Evolutionary conservation across 306 rosid species (phyloP).

Genomic region (Acacia melanoxylon): DNA sequence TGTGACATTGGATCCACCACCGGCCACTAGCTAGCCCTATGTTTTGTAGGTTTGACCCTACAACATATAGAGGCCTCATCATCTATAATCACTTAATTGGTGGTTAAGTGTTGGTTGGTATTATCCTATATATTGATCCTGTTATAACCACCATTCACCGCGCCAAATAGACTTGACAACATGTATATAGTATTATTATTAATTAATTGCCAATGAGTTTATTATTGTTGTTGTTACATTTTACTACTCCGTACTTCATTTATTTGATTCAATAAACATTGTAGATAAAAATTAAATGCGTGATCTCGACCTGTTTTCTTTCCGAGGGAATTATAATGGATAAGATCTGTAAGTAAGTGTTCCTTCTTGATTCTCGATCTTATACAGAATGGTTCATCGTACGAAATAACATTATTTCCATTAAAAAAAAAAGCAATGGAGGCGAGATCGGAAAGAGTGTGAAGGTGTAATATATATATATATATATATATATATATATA

Average conservation of each 20-base stretch:
- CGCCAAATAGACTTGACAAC: not conserved
- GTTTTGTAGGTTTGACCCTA: constrained; percentile 10
- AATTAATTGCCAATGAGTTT: no score
- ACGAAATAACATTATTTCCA: not conserved
- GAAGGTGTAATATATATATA: not conserved
- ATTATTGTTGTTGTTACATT: not conserved
- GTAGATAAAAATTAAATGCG: not conserved
- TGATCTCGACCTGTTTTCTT: not conserved
- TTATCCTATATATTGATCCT: not conserved
- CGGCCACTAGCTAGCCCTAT: no score
- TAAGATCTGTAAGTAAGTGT: no score
- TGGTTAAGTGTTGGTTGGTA: not conserved
- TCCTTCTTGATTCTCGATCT: not conserved
- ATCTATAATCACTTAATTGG: not conserved
- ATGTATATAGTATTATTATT: no score
- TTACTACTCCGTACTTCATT: not conserved
- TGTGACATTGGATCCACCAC: constrained; percentile 37
- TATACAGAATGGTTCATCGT: not conserved
- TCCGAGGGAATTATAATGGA: not conserved
- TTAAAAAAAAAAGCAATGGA: not conserved
- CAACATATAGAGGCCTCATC: not conserved
- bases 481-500: no score
- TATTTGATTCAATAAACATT: not conserved
- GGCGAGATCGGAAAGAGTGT: not conserved
- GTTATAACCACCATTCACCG: not conserved